Evolutionary conservation across 192 early-diverging fungal species (phyloP).

Genomic region (Coemansia interrupta): DNA sequence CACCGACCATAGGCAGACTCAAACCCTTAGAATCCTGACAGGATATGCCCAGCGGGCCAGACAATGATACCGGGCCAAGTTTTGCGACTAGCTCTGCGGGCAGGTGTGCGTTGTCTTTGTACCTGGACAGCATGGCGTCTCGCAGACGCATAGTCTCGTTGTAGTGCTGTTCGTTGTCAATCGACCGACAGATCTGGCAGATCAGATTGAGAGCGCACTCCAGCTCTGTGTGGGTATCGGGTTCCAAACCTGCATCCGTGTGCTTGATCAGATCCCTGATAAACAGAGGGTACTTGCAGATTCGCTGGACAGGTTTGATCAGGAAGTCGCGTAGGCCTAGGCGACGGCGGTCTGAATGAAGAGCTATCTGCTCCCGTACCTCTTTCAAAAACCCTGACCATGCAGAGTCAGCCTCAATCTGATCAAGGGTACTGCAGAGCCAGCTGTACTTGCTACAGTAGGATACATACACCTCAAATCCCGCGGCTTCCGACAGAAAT

Average conservation of each 20-base stretch:
- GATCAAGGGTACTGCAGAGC: conserved; percentile 29
- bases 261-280: conserved; percentile 59
- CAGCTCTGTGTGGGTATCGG: conserved; percentile 16
- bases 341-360: conserved; percentile 18
- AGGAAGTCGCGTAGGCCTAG: conserved; percentile 44
- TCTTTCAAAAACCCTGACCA: conserved; percentile 28
- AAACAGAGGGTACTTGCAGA: conserved; percentile 88
- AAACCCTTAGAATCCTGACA: conserved; percentile 11
- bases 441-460: conserved; percentile 38
- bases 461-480: conserved; percentile 32
- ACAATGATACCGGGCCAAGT: conserved; percentile 38
- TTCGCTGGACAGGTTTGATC: conserved; percentile 80
- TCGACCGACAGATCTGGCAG: conserved; percentile 26
- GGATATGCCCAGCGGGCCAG: conserved; percentile 36
- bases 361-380: conserved; percentile 17
- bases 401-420: conserved; percentile 25
- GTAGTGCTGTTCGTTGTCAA: conserved; percentile 40
- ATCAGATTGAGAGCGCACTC: conserved; percentile 20
- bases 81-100: conserved; percentile 31
- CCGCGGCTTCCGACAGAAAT: conserved; percentile 14
- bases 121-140: conserved; percentile 23
- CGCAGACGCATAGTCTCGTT: conserved; percentile 29
- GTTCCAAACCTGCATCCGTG: conserved; percentile 37
- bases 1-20: conserved; percentile 24
- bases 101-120: conserved; percentile 38